Percentiles rank a stretch among this genome's conserved stretches.
Conservation (phyloP, 257 asterid species). For the Lycium barbarum region DNA sequence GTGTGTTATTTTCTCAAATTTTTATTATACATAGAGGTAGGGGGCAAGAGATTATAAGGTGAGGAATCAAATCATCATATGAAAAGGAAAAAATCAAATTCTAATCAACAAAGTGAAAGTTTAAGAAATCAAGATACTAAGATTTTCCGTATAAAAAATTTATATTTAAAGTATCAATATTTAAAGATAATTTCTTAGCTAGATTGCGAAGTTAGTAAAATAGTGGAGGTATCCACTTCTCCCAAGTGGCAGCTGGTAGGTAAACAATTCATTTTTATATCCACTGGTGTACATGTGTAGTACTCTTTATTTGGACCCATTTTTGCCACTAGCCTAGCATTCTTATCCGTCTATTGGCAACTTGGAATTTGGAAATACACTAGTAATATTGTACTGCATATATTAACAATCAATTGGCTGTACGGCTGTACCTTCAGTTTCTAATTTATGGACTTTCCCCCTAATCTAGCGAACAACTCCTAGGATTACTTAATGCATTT, state of each 20-base stretch:
- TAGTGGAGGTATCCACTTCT: background rate
- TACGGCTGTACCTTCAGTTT: background rate
- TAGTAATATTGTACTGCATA: background rate
- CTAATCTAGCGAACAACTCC: background rate
- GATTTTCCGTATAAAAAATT: no score
- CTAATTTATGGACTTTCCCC: background rate
- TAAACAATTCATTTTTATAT: background rate
- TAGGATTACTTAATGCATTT: background rate
- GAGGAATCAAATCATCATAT: no score
- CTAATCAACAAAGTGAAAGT: no score
- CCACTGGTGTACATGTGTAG: background rate
- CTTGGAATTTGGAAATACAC: background rate
- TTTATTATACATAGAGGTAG: no score
- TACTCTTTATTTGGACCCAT: conserved; percentile 6
- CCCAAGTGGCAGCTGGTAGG: conserved; percentile 23
- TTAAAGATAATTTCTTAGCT: background rate
- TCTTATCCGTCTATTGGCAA: conserved; percentile 10
- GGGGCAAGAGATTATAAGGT: no score
- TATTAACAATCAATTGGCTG: background rate
- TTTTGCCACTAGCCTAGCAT: conserved; percentile 18
- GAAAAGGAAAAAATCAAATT: no score
- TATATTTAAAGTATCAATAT: no score
- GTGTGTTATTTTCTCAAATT: no score
- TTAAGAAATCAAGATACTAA: no score
- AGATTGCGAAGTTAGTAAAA: background rate